phyloP scores from a whole-genome alignment of 192 early-diverging fungal genomes.

The Dispira simplex region DNA sequence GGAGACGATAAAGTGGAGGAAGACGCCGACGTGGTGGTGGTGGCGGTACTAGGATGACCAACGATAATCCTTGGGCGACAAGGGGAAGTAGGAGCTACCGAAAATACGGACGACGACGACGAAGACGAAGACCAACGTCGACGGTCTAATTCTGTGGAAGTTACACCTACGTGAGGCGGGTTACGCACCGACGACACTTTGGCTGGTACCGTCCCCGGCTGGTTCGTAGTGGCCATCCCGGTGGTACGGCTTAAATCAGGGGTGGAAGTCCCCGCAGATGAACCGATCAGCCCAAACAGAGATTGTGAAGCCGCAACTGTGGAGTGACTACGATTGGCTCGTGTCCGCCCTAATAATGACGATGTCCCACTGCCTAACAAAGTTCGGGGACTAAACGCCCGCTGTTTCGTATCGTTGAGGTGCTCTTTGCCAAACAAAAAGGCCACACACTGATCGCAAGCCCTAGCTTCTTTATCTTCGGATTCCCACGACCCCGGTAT shows the following conservation, averaged over 20 bases:
- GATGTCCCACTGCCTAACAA: too few species aligned
- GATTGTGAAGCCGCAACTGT: not conserved
- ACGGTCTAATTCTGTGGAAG: not conserved
- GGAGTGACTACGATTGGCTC: slow-evolving; percentile 2
- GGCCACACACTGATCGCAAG: slow-evolving; percentile 31
- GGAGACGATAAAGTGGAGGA: not conserved
- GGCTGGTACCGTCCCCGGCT: too few species aligned
- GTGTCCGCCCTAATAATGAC: not conserved
- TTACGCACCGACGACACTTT: too few species aligned
- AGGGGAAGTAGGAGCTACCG: not conserved
- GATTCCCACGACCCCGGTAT: slow-evolving; percentile 17
- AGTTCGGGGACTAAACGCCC: not conserved
- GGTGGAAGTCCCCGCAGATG: not conserved
- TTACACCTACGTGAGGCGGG: not conserved
- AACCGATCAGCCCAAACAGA: not conserved
- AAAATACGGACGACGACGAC: not conserved
- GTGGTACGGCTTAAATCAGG: not conserved
- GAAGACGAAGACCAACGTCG: not conserved
- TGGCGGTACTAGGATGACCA: not conserved
- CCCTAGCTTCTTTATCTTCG: slow-evolving; percentile 25
- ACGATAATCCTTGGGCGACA: not conserved
- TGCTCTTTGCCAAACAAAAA: slow-evolving; percentile 25
- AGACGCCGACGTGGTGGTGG: not conserved
- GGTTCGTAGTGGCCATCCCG: too few species aligned
- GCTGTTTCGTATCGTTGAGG: not conserved